A percentile compares a stretch with the other conserved stretches of the same genome.
These are phyloP conservation scores for Veloboletus limbatus DNA, from an alignment of 1,284 basidiomycete genomes.

Conservation along the genomic window DNA sequence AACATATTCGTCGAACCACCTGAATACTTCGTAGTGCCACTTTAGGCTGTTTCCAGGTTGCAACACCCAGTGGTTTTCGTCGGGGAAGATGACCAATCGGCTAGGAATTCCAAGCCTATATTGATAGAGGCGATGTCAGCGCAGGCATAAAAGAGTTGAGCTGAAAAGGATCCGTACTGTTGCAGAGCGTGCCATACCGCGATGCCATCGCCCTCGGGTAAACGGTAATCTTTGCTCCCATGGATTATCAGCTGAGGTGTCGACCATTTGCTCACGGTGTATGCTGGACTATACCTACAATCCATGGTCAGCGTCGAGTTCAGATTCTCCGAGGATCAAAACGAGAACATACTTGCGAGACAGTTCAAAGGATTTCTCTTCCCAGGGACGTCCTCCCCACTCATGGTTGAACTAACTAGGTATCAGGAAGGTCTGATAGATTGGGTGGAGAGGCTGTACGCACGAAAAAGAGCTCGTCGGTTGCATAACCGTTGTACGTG, in stretches of 20 bases:
- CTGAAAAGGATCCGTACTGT: conserved; percentile 52
- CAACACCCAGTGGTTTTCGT: conserved; percentile 92
- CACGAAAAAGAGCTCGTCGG: conserved; percentile 87
- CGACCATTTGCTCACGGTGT: conserved; percentile 80
- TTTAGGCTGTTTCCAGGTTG: conserved; percentile 77
- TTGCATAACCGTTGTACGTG: conserved; percentile 72
- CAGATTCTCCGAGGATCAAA: neutral
- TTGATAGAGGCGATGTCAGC: neutral
- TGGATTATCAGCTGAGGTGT: conserved; percentile 86
- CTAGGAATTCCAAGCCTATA: conserved; percentile 71
- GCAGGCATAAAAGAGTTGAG: neutral
- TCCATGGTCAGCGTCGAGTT: neutral
- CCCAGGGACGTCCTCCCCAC: conserved; percentile 81
- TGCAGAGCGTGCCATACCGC: conserved; percentile 78
- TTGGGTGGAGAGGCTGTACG: conserved; percentile 26
- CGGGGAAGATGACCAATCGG: conserved; percentile 85
- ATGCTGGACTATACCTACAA: conserved; percentile 64
- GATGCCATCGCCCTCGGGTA: conserved; percentile 82
- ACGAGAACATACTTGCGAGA: conserved; percentile 48
- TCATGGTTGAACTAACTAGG: conserved; percentile 71
- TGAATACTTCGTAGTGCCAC: conserved; percentile 88
- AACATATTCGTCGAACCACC: conserved; percentile 79
- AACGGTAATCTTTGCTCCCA: conserved; percentile 81
- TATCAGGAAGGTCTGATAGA: neutral
- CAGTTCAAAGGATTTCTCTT: conserved; percentile 51